A percentile compares a stretch with the other conserved stretches of the same genome.
Evolutionary conservation across 192 early-diverging fungal genomes (phyloP).

Genomic region (Podila verticillata): DNA sequence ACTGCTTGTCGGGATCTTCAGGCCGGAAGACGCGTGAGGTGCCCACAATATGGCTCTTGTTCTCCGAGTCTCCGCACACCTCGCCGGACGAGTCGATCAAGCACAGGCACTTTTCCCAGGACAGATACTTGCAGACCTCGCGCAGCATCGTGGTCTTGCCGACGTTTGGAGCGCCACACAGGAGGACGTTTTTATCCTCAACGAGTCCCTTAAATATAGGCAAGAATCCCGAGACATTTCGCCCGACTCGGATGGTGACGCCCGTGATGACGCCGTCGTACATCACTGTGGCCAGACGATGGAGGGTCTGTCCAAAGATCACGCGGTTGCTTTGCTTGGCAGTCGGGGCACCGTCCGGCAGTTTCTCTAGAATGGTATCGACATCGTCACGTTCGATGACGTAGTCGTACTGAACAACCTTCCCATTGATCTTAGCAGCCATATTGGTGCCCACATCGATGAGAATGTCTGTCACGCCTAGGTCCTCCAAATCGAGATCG

Average conservation of each 20-base stretch:
- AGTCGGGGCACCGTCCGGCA: constrained; percentile 4
- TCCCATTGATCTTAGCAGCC: constrained; percentile 3
- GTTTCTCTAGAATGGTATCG: neutral
- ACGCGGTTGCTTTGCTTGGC: constrained; percentile 12
- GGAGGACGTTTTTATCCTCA: constrained; percentile 7
- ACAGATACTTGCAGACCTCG: constrained; percentile 18
- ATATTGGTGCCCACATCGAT: constrained; percentile 11
- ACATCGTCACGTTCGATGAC: constrained; percentile 9
- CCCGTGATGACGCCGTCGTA: too few relatives aligned
- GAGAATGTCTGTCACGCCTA: neutral
- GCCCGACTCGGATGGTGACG: too few relatives aligned
- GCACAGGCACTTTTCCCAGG: constrained; percentile 12
- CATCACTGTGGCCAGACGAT: constrained; percentile 11
- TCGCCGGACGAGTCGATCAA: constrained; percentile 23
- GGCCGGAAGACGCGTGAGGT: constrained; percentile 14
- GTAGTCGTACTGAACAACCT: constrained; percentile 3
- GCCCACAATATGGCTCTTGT: constrained; percentile 11
- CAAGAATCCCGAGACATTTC: constrained; percentile 3
- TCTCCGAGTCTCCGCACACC: constrained; percentile 12
- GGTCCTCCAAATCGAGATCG: constrained; percentile 17
- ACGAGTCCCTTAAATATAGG: constrained; percentile 10
- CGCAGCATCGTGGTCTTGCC: constrained; percentile 12
- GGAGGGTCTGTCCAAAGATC: constrained; percentile 18
- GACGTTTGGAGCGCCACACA: constrained; percentile 17
- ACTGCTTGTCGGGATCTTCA: constrained; percentile 5